Percentiles rank a stretch among this genome's conserved stretches.
These are phyloP conservation scores for Yarrowia sp. DNA, from an alignment of 805 yeast genomes.

Conservation along the genomic window DNA sequence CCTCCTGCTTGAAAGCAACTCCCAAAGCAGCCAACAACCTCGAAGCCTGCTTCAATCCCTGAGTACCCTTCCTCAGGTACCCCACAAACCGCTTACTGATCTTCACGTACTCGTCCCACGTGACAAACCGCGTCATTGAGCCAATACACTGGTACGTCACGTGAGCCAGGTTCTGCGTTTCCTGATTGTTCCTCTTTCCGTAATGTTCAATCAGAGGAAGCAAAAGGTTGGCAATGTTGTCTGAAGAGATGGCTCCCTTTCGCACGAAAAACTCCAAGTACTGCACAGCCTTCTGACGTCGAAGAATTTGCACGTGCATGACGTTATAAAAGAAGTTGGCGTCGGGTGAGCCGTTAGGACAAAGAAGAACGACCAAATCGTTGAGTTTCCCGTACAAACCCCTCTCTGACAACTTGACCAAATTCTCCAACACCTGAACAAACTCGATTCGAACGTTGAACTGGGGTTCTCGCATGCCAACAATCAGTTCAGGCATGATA, in stretches of 20 bases:
- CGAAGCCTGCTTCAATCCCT: slow-evolving; percentile 63
- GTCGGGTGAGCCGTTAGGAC: slow-evolving; percentile 72
- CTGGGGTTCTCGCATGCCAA: slow-evolving; percentile 66
- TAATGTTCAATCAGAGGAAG: slow-evolving; percentile 86
- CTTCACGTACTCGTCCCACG: slow-evolving; percentile 84
- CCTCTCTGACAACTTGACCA: slow-evolving; percentile 54
- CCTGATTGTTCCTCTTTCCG: slow-evolving; percentile 59
- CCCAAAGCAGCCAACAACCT: slow-evolving; percentile 52
- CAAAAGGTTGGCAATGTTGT: slow-evolving; percentile 76
- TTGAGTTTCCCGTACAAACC: not conserved
- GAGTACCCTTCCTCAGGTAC: slow-evolving; percentile 55
- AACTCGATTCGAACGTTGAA: slow-evolving; percentile 77
- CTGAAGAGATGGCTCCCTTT: slow-evolving; percentile 54
- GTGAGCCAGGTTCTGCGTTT: slow-evolving; percentile 51
- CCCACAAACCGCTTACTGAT: slow-evolving; percentile 71
- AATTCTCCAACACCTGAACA: slow-evolving; percentile 67
- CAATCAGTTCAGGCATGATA: slow-evolving; percentile 68
- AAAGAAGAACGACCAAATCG: slow-evolving; percentile 70
- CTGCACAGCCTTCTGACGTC: slow-evolving; percentile 84
- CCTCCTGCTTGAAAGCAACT: slow-evolving; percentile 42
- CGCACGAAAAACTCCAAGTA: slow-evolving; percentile 61
- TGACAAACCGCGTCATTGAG: slow-evolving; percentile 60
- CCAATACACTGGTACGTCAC: slow-evolving; percentile 68
- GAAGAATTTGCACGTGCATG: slow-evolving; percentile 80
- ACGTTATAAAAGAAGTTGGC: slow-evolving; percentile 80